Conservation (phyloP, 1,284 basidiomycete species). For the Ustanciosporium gigantosporum region DNA sequence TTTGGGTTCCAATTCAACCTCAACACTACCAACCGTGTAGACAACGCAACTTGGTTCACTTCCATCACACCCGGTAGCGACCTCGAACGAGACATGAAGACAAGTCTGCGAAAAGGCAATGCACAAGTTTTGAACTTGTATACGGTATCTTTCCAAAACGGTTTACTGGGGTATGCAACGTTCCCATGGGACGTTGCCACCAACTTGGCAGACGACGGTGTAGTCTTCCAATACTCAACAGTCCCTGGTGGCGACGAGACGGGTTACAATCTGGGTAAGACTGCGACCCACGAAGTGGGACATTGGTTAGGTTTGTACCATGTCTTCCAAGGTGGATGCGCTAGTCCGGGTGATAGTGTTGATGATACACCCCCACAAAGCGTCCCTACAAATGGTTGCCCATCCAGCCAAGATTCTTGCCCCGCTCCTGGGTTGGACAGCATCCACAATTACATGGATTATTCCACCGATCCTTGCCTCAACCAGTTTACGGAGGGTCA, state of each 20-base stretch:
- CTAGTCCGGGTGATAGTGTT: conserved; percentile 65
- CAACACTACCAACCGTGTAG: conserved; percentile 61
- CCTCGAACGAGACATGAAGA: conserved; percentile 67
- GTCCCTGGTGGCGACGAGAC: conserved; percentile 65
- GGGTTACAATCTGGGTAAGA: conserved; percentile 66
- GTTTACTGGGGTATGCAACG: conserved; percentile 63
- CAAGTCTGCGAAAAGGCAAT: conserved; percentile 63
- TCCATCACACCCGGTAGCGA: conserved; percentile 62
- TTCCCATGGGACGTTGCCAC: conserved; percentile 61
- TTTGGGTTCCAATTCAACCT: conserved; percentile 65
- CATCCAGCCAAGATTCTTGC: conserved; percentile 31
- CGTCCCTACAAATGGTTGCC: conserved; percentile 33
- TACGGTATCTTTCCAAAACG: conserved; percentile 61
- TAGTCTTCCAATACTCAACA: conserved; percentile 52
- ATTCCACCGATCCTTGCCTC: conserved; percentile 37
- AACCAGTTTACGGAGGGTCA: conserved; percentile 41
- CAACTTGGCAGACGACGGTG: conserved; percentile 13
- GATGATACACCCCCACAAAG: conserved; percentile 64
- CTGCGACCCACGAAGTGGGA: conserved; percentile 67
- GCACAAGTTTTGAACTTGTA: conserved; percentile 66
- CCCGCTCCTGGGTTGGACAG: conserved; percentile 23
- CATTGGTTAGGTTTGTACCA: conserved; percentile 66
- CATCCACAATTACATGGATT: conserved; percentile 40
- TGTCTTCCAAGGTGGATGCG: conserved; percentile 69
- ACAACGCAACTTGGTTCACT: conserved; percentile 66